Base-by-base conservation (phyloP, 768 basidiomycete genomes). In the Rhizopogon salebrosus region DNA sequence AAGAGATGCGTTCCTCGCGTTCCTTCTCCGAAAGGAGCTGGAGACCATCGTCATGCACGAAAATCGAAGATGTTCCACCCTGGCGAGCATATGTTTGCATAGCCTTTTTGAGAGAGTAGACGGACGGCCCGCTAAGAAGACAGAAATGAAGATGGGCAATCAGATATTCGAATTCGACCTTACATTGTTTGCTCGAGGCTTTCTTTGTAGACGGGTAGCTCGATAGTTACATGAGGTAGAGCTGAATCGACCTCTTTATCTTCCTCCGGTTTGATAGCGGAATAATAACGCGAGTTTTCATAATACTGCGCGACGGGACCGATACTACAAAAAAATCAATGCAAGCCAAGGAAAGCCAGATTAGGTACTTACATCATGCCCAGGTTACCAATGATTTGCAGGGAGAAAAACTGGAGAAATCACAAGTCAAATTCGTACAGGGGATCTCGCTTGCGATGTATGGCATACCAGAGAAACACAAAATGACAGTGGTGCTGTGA, bases 131-230 rank as follows among this genome's bases (percentile, higher is more conserved):
- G 51, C 85, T 86, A 41, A 40, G 13, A 41, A 22, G 14, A 1
- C 11, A 14, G 54, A 20, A 42, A 36, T 16, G 35, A 14, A 37
- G 20, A 20, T 39, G 41, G 20, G 9, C 6, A n/a, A 6, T 6
- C 8, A 27, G 13, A n/a, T 13, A 9, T 26, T 14, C 5, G 20
- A 46, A 14, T 16, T 37, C 23, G 23, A 8, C 73, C 86, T 67
- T 66, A 90, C 89, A 92, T 92, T 0, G 87, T 89, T 62, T 87
- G 80, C 48, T 89, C 84, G 48, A 92, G 67, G 59, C 83, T 87
- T 64, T 92, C 89, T 62, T 92, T 94, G 70, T 94, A 95, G 4
- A 93, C 92, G 0, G 92, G 92, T 71, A 94, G 76, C 68, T 93
- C 83, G 45, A 93, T 74, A 0, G 87, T 87, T 14, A 91, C 75